These are phyloP conservation scores for Pyracantha coccinea DNA, from an alignment of 331 rosid genomes.

Conservation along the genomic window DNA sequence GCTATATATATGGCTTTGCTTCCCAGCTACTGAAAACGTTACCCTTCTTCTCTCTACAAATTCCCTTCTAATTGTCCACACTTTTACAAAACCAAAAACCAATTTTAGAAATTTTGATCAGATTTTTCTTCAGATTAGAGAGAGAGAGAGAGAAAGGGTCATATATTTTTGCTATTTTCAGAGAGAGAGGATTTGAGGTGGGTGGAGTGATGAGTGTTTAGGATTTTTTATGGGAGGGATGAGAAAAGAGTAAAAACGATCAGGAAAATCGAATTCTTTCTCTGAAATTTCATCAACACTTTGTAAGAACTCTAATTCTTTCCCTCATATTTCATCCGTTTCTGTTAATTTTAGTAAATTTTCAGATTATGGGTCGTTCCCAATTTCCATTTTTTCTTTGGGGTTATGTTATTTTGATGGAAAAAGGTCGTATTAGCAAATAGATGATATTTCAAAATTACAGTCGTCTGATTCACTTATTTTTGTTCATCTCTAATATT, in stretches of 20 bases:
- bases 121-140: background rate
- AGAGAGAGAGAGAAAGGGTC: background rate
- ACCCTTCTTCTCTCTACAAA: too few relatives aligned
- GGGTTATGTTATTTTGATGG: too few relatives aligned
- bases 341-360: background rate
- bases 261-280: constrained; percentile 44
- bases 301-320: constrained; percentile 32
- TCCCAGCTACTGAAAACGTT: too few relatives aligned
- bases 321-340: background rate
- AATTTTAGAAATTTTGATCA: background rate
- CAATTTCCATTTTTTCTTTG: background rate
- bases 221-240: constrained; percentile 23
- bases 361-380: background rate
- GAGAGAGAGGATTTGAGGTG: background rate
- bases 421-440: too few relatives aligned
- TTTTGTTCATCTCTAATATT: too few relatives aligned
- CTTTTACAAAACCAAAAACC: background rate
- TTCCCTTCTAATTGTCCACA: too few relatives aligned
- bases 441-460: too few relatives aligned
- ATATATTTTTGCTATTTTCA: too few relatives aligned
- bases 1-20: too few relatives aligned
- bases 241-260: constrained; percentile 1
- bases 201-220: background rate
- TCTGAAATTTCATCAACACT: constrained; percentile 80
- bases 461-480: too few relatives aligned